Conservation (phyloP, 441 rosid species). For the Populus hybrid region DNA sequence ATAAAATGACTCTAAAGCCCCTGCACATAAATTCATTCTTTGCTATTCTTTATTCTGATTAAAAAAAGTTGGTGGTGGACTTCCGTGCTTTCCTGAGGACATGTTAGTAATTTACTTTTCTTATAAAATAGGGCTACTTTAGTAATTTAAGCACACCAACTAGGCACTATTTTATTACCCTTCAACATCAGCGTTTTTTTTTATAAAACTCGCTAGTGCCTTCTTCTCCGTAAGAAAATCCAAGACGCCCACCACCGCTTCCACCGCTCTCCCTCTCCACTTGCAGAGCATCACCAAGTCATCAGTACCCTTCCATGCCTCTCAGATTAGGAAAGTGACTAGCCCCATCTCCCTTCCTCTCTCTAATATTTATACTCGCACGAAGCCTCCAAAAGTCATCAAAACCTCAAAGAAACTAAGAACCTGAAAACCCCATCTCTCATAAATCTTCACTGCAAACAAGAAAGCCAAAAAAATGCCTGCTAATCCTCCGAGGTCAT, state of each 20-base stretch:
- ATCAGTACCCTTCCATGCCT: neutral
- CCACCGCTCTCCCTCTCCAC: neutral
- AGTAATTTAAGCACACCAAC: constrained; percentile 17
- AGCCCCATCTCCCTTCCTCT: neutral
- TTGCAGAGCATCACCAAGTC: neutral
- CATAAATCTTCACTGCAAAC: neutral
- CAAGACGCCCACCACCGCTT: neutral
- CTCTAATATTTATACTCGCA: neutral
- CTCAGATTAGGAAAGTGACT: neutral
- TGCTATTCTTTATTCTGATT: too few relatives aligned
- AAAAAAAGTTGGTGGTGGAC: too few relatives aligned
- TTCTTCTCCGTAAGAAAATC: neutral
- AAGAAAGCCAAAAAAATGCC: constrained; percentile 37
- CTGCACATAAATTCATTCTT: neutral
- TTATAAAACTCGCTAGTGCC: neutral
- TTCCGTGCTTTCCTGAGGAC: neutral
- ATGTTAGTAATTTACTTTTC: neutral
- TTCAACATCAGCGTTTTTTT: constrained; percentile 30
- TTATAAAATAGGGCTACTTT: neutral
- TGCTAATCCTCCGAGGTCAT: constrained; percentile 36
- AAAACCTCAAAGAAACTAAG: neutral
- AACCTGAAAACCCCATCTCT: neutral
- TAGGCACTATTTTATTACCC: constrained; percentile 27
- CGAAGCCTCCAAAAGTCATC: neutral
- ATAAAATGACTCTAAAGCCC: neutral